phyloP scores from a whole-genome alignment of 2,329 filamentous ascomycete genomes.

The Penicillium sp. region DNA sequence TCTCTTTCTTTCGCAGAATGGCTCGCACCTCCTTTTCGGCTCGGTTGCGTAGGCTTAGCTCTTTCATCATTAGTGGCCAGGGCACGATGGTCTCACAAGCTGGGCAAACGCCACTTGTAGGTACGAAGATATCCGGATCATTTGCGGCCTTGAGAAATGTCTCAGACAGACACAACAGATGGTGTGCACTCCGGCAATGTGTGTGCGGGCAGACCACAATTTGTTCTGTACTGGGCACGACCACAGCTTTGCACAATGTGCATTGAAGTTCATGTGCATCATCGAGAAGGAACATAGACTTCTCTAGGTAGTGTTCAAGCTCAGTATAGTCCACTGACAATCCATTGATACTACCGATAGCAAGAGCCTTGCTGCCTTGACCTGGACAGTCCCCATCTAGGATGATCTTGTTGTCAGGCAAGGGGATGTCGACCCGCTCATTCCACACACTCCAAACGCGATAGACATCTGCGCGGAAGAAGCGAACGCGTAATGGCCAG shows the following conservation, averaged over 20 bases:
- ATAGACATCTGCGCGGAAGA: slow-evolving; percentile 73
- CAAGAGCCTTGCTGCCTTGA: slow-evolving; percentile 21
- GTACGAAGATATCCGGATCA: slow-evolving; percentile 57
- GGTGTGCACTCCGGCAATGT: slow-evolving; percentile 53
- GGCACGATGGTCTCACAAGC: slow-evolving; percentile 62
- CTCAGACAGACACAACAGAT: slow-evolving; percentile 59
- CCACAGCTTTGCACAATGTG: slow-evolving; percentile 49
- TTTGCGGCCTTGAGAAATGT: slow-evolving; percentile 51
- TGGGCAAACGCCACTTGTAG: slow-evolving; percentile 70
- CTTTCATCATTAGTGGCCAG: slow-evolving; percentile 81
- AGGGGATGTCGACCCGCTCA: slow-evolving; percentile 50
- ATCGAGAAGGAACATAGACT: slow-evolving; percentile 49
- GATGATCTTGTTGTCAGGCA: slow-evolving; percentile 57
- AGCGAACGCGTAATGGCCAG: slow-evolving; percentile 81
- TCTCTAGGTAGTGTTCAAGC: slow-evolving; percentile 55
- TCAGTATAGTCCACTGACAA: slow-evolving; percentile 58
- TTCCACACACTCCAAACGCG: slow-evolving; percentile 67
- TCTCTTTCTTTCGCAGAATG: slow-evolving; percentile 63
- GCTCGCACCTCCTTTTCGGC: slow-evolving; percentile 67
- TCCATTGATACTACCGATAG: slow-evolving; percentile 44
- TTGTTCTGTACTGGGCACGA: slow-evolving; percentile 44
- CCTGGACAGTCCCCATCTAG: slow-evolving; percentile 49
- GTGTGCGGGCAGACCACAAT: slow-evolving; percentile 55
- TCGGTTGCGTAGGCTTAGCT: slow-evolving; percentile 72
- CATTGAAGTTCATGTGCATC: slow-evolving; percentile 45